Percentiles rank a stretch among this genome's conserved stretches.
Evolutionary conservation across 352 stramenopile species (phyloP).

Genomic region (Phytopythium litorale): DNA sequence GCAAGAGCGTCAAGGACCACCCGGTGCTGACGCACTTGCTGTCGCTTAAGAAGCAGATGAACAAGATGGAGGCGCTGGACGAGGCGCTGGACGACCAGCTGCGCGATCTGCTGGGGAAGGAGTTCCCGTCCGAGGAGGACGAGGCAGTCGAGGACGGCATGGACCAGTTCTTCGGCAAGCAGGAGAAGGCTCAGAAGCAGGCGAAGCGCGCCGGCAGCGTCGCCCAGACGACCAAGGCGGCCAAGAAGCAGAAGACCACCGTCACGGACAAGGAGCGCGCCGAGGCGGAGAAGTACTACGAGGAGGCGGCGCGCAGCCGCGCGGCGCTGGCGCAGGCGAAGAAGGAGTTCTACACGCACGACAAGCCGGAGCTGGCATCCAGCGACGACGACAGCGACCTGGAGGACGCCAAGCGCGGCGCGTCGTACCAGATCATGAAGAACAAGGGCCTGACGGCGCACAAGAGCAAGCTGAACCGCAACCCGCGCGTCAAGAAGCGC

Average conservation of each 20-base stretch:
- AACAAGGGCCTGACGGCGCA: slow-evolving; percentile 97
- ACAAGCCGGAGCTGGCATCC: slow-evolving; percentile 37
- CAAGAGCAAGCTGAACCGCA: slow-evolving; percentile 98
- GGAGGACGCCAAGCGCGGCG: slow-evolving; percentile 88
- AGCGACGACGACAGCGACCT: slow-evolving; percentile 65
- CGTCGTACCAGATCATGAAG: slow-evolving; percentile 96
- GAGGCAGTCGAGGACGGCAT: slow-evolving; percentile 48
- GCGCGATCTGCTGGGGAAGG: slow-evolving; percentile 60
- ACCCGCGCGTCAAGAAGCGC: slow-evolving; percentile 98
- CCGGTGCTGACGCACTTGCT: slow-evolving; percentile 77
- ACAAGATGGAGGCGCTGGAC: slow-evolving; percentile 51
- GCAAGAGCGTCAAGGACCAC: slow-evolving; percentile 76
- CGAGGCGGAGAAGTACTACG: slow-evolving; percentile 76
- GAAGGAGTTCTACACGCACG: slow-evolving; percentile 76
- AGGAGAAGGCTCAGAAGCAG: slow-evolving; percentile 15
- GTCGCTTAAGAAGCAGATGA: slow-evolving; percentile 72
- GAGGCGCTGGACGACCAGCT: slow-evolving; percentile 55
- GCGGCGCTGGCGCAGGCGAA: slow-evolving; percentile 55
- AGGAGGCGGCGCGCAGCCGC: slow-evolving; percentile 50
- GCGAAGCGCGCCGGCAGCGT: slow-evolving; percentile 19
- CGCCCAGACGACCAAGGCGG: slow-evolving; percentile 15
- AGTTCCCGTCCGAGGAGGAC: slow-evolving; percentile 45
- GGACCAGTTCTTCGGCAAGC: slow-evolving; percentile 62
- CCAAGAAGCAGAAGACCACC: slow-evolving; percentile 46
- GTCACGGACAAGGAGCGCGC: slow-evolving; percentile 43